phyloP scores from a whole-genome alignment of 2,329 filamentous ascomycete genomes.

The Rhynchosporium agropyri region DNA sequence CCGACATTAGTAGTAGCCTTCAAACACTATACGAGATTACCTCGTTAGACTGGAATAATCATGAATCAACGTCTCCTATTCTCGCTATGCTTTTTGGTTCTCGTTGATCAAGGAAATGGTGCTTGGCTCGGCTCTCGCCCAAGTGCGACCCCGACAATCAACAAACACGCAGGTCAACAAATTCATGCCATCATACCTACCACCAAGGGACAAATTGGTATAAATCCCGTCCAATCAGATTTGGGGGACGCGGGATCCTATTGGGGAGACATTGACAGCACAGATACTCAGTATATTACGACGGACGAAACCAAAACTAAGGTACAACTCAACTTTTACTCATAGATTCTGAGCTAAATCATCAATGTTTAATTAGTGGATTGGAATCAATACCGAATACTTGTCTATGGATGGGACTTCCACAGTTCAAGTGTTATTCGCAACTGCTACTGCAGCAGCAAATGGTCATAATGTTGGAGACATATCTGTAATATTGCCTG shows the following conservation, averaged over 20 bases:
- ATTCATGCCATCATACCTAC: constrained; percentile 12
- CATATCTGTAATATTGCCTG: constrained; percentile 17
- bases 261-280: constrained; percentile 14
- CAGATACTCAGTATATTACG: constrained; percentile 19
- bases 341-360: not conserved
- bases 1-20: not conserved
- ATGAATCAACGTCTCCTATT: not conserved
- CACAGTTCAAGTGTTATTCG: constrained; percentile 13
- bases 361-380: constrained; percentile 8
- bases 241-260: constrained; percentile 20
- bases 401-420: constrained; percentile 17
- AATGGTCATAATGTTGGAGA: constrained; percentile 22
- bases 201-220: constrained; percentile 19
- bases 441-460: constrained; percentile 20
- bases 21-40: not conserved
- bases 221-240: constrained; percentile 19
- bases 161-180: not conserved
- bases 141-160: not conserved
- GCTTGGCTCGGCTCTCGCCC: not conserved
- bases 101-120: not conserved
- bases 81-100: not conserved
- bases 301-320: constrained; percentile 13
- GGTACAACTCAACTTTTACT: not conserved
- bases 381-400: constrained; percentile 17
- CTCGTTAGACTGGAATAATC: not conserved